phyloP scores from a whole-genome alignment of 164 flowering plant species.

The Santalum album region DNA sequence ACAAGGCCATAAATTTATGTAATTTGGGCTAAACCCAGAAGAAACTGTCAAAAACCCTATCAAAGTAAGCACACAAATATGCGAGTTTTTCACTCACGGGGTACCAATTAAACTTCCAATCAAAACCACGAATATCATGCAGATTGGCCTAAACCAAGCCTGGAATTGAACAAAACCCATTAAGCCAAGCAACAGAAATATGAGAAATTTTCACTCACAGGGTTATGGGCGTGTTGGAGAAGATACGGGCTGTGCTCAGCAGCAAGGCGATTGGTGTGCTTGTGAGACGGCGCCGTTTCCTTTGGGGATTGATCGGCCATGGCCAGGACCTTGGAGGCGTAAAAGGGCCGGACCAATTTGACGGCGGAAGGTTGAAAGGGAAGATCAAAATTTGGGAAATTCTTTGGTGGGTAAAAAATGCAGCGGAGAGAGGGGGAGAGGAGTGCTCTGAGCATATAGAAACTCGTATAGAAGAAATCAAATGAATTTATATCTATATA shows the following conservation, averaged over 20 bases:
- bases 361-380: constrained; percentile 12
- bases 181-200: background rate
- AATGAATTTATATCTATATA: no score
- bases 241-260: constrained; percentile 92
- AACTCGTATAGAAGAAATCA: no score
- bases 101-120: constrained; percentile 41
- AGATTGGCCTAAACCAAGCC: no score
- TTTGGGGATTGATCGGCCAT: constrained; percentile 45
- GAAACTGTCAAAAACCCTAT: no score
- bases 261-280: constrained; percentile 71
- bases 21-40: no score
- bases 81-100: constrained; percentile 87
- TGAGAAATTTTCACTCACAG: constrained; percentile 27
- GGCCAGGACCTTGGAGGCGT: constrained; percentile 27
- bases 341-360: constrained; percentile 21
- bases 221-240: constrained; percentile 95
- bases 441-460: constrained; percentile 6
- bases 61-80: no score
- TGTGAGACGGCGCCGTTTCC: constrained; percentile 22
- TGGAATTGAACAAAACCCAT: background rate
- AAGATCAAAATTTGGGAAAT: background rate
- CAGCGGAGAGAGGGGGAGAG: constrained; percentile 16
- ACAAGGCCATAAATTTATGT: background rate
- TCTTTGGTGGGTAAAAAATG: constrained; percentile 8
- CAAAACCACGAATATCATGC: no score